Evolutionary conservation across 2,329 filamentous ascomycete genomes (phyloP), one percentile per base, ranked within the genome.

Genomic region (Trichoderma aggressivum): DNA sequence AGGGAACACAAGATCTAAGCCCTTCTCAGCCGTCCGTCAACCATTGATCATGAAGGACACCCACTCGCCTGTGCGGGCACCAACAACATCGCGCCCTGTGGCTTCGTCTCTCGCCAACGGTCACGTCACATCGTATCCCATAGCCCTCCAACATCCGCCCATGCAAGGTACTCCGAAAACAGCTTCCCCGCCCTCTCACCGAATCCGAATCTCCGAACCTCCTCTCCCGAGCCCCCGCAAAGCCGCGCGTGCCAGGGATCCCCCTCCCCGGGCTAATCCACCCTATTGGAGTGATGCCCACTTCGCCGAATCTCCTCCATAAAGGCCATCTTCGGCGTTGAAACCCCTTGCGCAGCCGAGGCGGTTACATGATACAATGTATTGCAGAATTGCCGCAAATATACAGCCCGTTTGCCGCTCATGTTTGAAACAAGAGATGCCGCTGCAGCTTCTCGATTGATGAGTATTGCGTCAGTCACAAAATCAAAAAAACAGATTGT

Each of bases 121-220:
- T 36, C 62, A 55, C 50, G 63, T 66, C 63, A 56, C 63, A 66
- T 64, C 39, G 28, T 30, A 28, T 50, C 34, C 32, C 1, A 28
- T 64, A 43, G 39, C 60, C n/a, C n/a, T n/a, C n/a, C n/a, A n/a
- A n/a, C n/a, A n/a, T 26, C n/a, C 16, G 26, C 21, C 43, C 62
- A 65, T 66, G 63, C 63, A 66, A 66, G 63, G 63, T 56, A 66
- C 63, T 66, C 34, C 30, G 32, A 21, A 28, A 28, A 30, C 21
- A 14, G 34, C 56, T 67, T 43, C 34, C 64, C 64, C 64, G 34
- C 34, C 58, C 5, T 21, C 63, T 67, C 64, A 39, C 53, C 50
- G 53, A 67, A 58, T 39, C 64, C 50, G 53, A 67, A 58, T 43
- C 64, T 67, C 64, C 64, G 64, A 67, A 67, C 64, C 64, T 43